Evolutionary conservation across 2,329 filamentous ascomycete species (phyloP).

Genomic region (Fusarium sp.): DNA sequence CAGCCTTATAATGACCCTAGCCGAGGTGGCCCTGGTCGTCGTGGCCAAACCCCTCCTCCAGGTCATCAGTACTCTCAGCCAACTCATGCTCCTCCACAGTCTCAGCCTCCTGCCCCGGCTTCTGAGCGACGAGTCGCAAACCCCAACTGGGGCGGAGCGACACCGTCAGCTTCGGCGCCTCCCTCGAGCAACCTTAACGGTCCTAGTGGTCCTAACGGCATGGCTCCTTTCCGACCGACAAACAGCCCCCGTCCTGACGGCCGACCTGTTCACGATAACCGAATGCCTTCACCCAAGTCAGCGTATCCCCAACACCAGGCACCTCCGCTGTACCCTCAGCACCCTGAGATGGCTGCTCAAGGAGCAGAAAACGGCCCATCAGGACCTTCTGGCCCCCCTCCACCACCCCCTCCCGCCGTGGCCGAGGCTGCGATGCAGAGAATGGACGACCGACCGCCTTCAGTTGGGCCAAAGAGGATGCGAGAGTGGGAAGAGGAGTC

Average conservation of each 20-base stretch:
- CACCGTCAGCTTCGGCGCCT: slow-evolving; percentile 56
- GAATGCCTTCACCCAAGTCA: slow-evolving; percentile 90
- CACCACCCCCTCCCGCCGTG: slow-evolving; percentile 62
- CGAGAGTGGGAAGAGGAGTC: slow-evolving; percentile 93
- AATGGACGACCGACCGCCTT: slow-evolving; percentile 78
- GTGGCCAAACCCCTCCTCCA: slow-evolving; percentile 65
- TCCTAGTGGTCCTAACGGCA: slow-evolving; percentile 56
- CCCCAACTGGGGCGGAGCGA: slow-evolving; percentile 68
- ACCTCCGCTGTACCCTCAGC: slow-evolving; percentile 71
- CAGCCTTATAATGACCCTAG: slow-evolving; percentile 66
- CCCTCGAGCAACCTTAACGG: slow-evolving; percentile 53
- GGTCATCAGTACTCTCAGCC: slow-evolving; percentile 61
- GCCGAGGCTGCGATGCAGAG: slow-evolving; percentile 74
- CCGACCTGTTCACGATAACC: slow-evolving; percentile 82
- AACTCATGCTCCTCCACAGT: slow-evolving; percentile 60
- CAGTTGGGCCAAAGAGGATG: slow-evolving; percentile 82
- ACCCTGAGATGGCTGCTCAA: slow-evolving; percentile 68
- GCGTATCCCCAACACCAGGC: slow-evolving; percentile 82
- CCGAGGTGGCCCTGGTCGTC: slow-evolving; percentile 54
- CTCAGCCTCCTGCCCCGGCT: slow-evolving; percentile 61
- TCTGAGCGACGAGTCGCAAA: slow-evolving; percentile 67
- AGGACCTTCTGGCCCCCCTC: slow-evolving; percentile 54
- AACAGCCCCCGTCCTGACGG: slow-evolving; percentile 87
- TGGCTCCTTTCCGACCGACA: slow-evolving; percentile 77
- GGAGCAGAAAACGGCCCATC: slow-evolving; percentile 68